Conservation (phyloP, 495 filamentous ascomycete genomes). For the Durotheca rogersii region DNA sequence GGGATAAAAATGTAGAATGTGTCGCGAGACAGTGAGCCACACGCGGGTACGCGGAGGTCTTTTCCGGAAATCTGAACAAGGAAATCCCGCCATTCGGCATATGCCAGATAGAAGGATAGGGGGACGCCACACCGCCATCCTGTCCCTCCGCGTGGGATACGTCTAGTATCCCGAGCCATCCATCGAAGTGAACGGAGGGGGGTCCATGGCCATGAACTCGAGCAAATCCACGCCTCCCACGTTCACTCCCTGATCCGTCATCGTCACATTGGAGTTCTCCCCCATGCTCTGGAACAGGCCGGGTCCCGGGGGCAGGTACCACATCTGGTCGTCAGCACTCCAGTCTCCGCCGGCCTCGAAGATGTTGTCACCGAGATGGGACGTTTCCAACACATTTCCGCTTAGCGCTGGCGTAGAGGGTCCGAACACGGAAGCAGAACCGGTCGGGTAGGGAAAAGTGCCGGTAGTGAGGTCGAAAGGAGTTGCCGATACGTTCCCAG, state of each 20-base stretch:
- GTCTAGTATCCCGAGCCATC: slow-evolving; percentile 36
- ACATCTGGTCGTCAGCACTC: slow-evolving; percentile 53
- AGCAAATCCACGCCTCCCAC: slow-evolving; percentile 57
- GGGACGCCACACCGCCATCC: background rate
- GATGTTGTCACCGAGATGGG: slow-evolving; percentile 28
- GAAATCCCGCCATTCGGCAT: background rate
- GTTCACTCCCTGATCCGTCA: slow-evolving; percentile 61
- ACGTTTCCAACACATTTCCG: slow-evolving; percentile 33
- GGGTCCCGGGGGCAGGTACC: slow-evolving; percentile 57
- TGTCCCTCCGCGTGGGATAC: slow-evolving; percentile 8
- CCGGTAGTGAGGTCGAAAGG: slow-evolving; percentile 53
- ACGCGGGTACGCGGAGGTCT: slow-evolving; percentile 13
- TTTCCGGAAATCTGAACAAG: slow-evolving; percentile 6
- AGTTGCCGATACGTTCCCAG: slow-evolving; percentile 56
- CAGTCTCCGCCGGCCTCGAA: slow-evolving; percentile 45
- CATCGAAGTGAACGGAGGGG: slow-evolving; percentile 40
- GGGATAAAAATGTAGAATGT: slow-evolving; percentile 8
- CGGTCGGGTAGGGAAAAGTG: slow-evolving; percentile 49
- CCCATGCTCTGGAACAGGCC: slow-evolving; percentile 56
- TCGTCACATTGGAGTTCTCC: slow-evolving; percentile 52
- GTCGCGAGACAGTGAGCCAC: slow-evolving; percentile 18
- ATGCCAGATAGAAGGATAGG: background rate
- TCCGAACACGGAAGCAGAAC: slow-evolving; percentile 48
- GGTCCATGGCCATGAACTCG: slow-evolving; percentile 59
- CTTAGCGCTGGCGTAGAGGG: slow-evolving; percentile 47